A percentile compares a stretch with the other conserved stretches of the same genome.
Conservation (phyloP, 768 basidiomycete species). For the Tricholoma saponaceum region DNA sequence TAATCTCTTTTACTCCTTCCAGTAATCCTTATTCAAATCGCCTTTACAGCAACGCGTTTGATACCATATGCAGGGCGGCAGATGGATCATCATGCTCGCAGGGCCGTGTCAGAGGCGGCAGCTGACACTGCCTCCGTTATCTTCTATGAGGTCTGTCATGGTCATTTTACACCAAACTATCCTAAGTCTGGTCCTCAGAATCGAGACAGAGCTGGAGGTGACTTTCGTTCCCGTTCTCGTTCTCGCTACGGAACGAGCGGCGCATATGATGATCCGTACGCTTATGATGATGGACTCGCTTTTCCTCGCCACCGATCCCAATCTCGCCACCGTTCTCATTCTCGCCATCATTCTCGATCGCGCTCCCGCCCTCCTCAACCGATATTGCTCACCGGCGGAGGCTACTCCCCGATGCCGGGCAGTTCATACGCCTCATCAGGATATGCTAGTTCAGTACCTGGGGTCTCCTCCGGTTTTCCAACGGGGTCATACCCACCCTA, state of each 20-base stretch:
- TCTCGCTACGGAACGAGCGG: slow-evolving; percentile 10
- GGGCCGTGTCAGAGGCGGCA: slow-evolving; percentile 57
- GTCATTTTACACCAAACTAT: background rate
- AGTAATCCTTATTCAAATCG: slow-evolving; percentile 2
- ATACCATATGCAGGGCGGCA: slow-evolving; percentile 46
- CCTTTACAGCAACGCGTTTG: slow-evolving; percentile 48
- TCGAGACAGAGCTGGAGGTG: slow-evolving; percentile 28
- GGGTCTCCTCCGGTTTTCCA: slow-evolving; percentile 7
- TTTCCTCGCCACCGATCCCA: slow-evolving; percentile 25
- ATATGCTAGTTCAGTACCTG: slow-evolving; percentile 11
- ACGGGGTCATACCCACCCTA: slow-evolving; percentile 20
- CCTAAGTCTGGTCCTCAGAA: slow-evolving; percentile 20
- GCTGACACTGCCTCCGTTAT: slow-evolving; percentile 63
- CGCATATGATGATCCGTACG: slow-evolving; percentile 34
- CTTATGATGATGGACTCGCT: slow-evolving; percentile 30
- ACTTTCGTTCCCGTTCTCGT: slow-evolving; percentile 24
- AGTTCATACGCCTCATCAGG: slow-evolving; percentile 4
- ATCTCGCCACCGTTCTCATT: slow-evolving; percentile 33
- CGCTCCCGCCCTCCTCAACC: slow-evolving; percentile 26
- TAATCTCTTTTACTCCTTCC: slow-evolving; percentile 18
- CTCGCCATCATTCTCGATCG: slow-evolving; percentile 32
- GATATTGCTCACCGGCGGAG: slow-evolving; percentile 6
- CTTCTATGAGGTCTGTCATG: slow-evolving; percentile 43
- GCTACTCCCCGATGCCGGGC: slow-evolving; percentile 4
- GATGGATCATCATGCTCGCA: slow-evolving; percentile 41